Evolutionary conservation across 306 rosid species (phyloP), one percentile per base, ranked within the genome.

Genomic region (Gastrolobium bilobum): DNA sequence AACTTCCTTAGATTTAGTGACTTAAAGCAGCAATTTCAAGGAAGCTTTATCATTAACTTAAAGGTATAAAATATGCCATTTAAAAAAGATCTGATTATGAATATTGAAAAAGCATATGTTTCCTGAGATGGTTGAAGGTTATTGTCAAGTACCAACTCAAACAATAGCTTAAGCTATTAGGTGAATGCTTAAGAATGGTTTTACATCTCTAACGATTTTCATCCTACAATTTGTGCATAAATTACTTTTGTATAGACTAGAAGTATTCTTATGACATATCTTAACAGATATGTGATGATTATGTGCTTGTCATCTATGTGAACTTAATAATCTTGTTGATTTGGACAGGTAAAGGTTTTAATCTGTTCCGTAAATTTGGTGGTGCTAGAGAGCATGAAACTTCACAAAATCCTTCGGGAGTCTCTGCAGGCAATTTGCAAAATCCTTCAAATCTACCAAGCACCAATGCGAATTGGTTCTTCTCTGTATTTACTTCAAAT

Each of bases 311-410:
- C 42, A 43, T 48, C 40, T 35, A 31, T 40, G 48, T 57, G 64
- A 75, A n/a, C 77, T 52, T 68, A 50, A 31, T 51, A 38, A 59
- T 77, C 81, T 79, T 13, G 7, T 58, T 64, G 50, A 14, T 70
- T 65, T 84, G 37, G 58, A 75, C 85, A 84, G 90, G 83, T 79
- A 82, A 79, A 31, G 64, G 84, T 57, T 77, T 86, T 66, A 81
- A 68, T n/a, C 43, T 67, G 52, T 71, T 82, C 77, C 64, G 65
- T 4, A 78, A 37, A 53, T 69, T 73, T n/a, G 51, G 82, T 9
- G 73, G 80, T 40, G 35, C 76, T 34, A 26, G 6, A 66, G 70
- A 72, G 81, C 73, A 42, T n/a, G 79, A 79, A 51, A 30, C 48
- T 65, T 34, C 61, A 7, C 81, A 76, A 79, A 75, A 43, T 81